Evolutionary conservation across 2,329 filamentous ascomycete genomes (phyloP), one percentile per base, ranked within the genome.

Genomic region (Aspergillus arachidicola): DNA sequence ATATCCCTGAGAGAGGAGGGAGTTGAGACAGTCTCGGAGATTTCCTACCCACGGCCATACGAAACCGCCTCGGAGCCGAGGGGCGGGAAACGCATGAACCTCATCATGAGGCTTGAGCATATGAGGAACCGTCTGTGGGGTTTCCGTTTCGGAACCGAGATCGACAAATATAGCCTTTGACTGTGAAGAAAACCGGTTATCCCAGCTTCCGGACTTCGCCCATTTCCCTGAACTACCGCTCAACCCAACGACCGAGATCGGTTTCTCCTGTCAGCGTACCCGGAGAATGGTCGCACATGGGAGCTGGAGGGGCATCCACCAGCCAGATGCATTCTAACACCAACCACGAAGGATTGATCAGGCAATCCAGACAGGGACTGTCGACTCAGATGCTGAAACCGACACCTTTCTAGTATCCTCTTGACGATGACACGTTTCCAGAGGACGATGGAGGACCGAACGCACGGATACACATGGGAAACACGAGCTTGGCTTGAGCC

Each of bases 91-190:
- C 16, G 14, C 28, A 21, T 51, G 28, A 51, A 51, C 48, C 48
- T 11, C 48, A 26, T 28, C 11, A 51, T 50, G 46, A 30, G 26
- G 26, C 34, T 28, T 48, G 11, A n/a, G 21, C 16, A 51, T 10
- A 32, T n/a, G 16, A 51, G 19, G 57, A 34, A 38, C 57, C 21
- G 45, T 28, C 28, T 34, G 57, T 58, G 57, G 57, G 57, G 48
- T 51, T 50, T n/a, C 57, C 57, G 23, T 58, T 46, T 58, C 57
- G 57, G 57, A 58, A 21, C 57, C 57, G 57, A 58, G 57, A 58
- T 58, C 43, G 50, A 53, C 32, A 59, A 38, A 28, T 48, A 34
- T 16, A 28, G 43, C 28, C 14, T 54, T 41, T 14, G 26, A 28
- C 26, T 46, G 10, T n/a, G 32, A 54, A 36, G 28, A 54, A 34